phyloP scores from a whole-genome alignment of 2,329 filamentous ascomycete species.

The Diaporthe australafricana region DNA sequence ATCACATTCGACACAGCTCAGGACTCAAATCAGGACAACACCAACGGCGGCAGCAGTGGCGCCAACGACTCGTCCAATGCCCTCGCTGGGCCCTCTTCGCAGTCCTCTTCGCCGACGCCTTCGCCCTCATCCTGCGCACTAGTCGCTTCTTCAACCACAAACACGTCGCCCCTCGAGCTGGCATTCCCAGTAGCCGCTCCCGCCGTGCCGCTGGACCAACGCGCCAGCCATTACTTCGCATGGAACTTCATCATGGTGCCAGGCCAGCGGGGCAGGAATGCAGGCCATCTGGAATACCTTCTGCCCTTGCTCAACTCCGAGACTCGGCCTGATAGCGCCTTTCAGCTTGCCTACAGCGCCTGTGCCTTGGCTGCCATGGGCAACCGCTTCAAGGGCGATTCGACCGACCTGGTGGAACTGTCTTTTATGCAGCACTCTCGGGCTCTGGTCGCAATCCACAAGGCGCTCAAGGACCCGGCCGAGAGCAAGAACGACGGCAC shows the following conservation, averaged over 20 bases:
- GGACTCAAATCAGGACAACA: background rate
- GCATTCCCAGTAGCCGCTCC: constrained; percentile 48
- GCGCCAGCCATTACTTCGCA: constrained; percentile 69
- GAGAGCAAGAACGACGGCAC: constrained; percentile 65
- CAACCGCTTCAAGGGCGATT: constrained; percentile 57
- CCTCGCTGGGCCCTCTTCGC: background rate
- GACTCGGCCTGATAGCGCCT: constrained; percentile 53
- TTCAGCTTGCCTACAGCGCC: constrained; percentile 68
- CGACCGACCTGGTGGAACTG: constrained; percentile 48
- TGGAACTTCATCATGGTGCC: constrained; percentile 70
- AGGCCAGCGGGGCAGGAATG: constrained; percentile 55
- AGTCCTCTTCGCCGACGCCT: constrained; percentile 3
- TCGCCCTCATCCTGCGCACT: constrained; percentile 40
- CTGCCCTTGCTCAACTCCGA: constrained; percentile 64
- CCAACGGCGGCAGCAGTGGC: background rate
- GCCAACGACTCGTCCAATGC: background rate
- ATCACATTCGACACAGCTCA: constrained; percentile 26
- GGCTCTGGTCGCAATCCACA: constrained; percentile 63
- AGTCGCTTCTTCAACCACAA: constrained; percentile 33
- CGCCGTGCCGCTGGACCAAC: constrained; percentile 63
- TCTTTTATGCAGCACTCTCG: constrained; percentile 65
- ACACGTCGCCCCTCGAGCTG: constrained; percentile 39
- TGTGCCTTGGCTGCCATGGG: constrained; percentile 68
- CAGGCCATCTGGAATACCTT: constrained; percentile 69
- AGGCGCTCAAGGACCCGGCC: constrained; percentile 63